Evolutionary conservation across 192 early-diverging fungal genomes (phyloP), one percentile per base, ranked within the genome.

Genomic region (Podochytrium sp.): DNA sequence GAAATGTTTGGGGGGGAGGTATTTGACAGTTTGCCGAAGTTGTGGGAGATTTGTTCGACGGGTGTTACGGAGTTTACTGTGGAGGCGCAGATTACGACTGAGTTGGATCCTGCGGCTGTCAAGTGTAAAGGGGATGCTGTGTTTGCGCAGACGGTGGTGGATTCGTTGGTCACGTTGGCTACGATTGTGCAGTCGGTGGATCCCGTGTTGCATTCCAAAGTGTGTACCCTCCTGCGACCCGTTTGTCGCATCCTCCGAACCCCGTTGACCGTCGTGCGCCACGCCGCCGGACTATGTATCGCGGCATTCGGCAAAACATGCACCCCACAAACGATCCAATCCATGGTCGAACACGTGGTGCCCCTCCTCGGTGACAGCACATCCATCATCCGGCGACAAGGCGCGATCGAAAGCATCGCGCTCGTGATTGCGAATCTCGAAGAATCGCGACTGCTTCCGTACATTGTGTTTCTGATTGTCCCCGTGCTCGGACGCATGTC

Each of bases 401-500:
- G 96, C 33, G 90, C 91, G 12, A 90, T 91, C 2, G 98, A 99
- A 80, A 82, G 87, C 42, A 83, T 95, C 1, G 90, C 92, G 79
- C 90, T 95, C 58, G 78, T 96, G 2, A 91, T 96, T 10, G 85
- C 91, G 58, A 79, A 76, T 7, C 84, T 98, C 66, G 92, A 92
- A 40, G 88, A 91, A 51, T 86, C 85, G 66, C 52, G 61, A 3
- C 90, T 98, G 49, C 79, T 99, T 40, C 94, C 98, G 2, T 99
- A 98, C 75, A 92, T 98, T n/a, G 92, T 97, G 14, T 99, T 99
- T 75, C 78, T 99, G 71, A 92, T 99, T 62, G 93, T 98, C 16
- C 98, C 98, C 0, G 89, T 99, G 35, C 87, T 99, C 23, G 93
- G 94, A 34, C 91, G 96, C 10, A 99, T 99, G 95, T 96, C 94